Percentiles rank a stretch among this genome's conserved stretches.
These are phyloP conservation scores for Diaporthe aspalathi DNA, from an alignment of 2,329 filamentous ascomycete genomes.

Conservation along the genomic window DNA sequence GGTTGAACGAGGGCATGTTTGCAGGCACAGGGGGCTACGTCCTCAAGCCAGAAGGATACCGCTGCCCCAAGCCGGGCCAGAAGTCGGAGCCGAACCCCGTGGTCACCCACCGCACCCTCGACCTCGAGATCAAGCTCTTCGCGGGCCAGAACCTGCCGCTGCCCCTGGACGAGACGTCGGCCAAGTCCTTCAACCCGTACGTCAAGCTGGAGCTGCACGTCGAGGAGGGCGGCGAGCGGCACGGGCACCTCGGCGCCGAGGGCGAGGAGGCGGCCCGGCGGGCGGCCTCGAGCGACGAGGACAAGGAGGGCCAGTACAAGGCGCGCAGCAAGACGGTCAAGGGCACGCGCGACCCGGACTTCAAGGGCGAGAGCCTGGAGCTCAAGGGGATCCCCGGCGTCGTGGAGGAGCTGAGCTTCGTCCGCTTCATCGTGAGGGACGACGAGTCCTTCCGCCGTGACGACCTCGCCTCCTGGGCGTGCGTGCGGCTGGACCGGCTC, in stretches of 20 bases:
- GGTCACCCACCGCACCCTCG: slow-evolving; percentile 68
- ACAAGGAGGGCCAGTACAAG: slow-evolving; percentile 68
- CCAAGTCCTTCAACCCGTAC: slow-evolving; percentile 77
- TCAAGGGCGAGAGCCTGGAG: slow-evolving; percentile 65
- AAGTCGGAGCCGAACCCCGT: slow-evolving; percentile 52
- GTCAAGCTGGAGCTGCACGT: slow-evolving; percentile 87
- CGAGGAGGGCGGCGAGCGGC: slow-evolving; percentile 68
- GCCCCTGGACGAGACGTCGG: slow-evolving; percentile 62
- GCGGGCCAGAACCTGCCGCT: slow-evolving; percentile 82
- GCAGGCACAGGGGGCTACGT: slow-evolving; percentile 85
- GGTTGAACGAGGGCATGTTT: slow-evolving; percentile 91
- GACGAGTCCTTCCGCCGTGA: slow-evolving; percentile 80
- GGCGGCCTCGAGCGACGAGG: slow-evolving; percentile 54
- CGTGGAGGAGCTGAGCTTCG: slow-evolving; percentile 77
- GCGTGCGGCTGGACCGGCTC: slow-evolving; percentile 84
- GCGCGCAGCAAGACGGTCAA: slow-evolving; percentile 65
- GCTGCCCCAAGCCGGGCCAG: not conserved
- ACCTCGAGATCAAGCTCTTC: slow-evolving; percentile 78
- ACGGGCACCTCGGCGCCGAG: slow-evolving; percentile 40
- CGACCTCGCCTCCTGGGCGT: slow-evolving; percentile 87
- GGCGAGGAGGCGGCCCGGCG: slow-evolving; percentile 33
- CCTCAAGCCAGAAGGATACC: slow-evolving; percentile 78
- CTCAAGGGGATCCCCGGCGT: slow-evolving; percentile 68
- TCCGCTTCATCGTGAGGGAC: slow-evolving; percentile 88
- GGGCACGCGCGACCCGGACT: slow-evolving; percentile 70